Evolutionary conservation across 495 filamentous ascomycete species (phyloP).

Genomic region (Penicillium samsonianum): DNA sequence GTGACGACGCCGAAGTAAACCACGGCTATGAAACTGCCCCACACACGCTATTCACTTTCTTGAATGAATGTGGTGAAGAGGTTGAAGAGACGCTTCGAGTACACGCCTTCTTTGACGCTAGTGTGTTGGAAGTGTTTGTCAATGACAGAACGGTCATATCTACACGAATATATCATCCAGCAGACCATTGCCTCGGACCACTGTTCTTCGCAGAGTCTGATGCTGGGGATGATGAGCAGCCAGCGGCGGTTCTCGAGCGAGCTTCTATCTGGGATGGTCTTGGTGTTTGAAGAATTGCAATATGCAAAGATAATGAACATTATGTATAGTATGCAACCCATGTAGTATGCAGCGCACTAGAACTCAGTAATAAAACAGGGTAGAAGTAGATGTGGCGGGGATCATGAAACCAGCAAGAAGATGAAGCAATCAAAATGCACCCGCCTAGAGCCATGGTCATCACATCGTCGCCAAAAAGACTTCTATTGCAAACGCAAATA

Average conservation of each 20-base stretch:
- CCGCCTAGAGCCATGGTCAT: conserved; percentile 23
- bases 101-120: conserved; percentile 39
- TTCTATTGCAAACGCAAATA: conserved; percentile 1
- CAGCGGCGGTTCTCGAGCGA: conserved; percentile 23
- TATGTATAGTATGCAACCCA: conserved; percentile 3
- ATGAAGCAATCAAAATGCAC: conserved; percentile 18
- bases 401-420: conserved; percentile 18
- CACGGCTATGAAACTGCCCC: conserved; percentile 34
- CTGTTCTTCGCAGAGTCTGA: conserved; percentile 34
- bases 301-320: conserved; percentile 1
- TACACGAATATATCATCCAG: conserved; percentile 35
- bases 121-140: conserved; percentile 44
- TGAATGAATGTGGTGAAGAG: conserved; percentile 20
- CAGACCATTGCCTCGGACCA: conserved; percentile 19
- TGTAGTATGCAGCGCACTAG: neutral
- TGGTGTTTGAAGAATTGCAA: conserved; percentile 5
- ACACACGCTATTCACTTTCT: conserved; percentile 40
- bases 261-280: conserved; percentile 39
- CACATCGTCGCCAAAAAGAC: conserved; percentile 23
- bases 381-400: conserved; percentile 3
- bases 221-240: neutral
- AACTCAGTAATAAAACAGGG: conserved; percentile 14
- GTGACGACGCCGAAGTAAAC: conserved; percentile 29
- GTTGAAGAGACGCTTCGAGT: conserved; percentile 37
- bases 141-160: conserved; percentile 42